These are phyloP conservation scores for Ascoidea asiatica DNA, from an alignment of 805 yeast genomes.

Conservation along the genomic window DNA sequence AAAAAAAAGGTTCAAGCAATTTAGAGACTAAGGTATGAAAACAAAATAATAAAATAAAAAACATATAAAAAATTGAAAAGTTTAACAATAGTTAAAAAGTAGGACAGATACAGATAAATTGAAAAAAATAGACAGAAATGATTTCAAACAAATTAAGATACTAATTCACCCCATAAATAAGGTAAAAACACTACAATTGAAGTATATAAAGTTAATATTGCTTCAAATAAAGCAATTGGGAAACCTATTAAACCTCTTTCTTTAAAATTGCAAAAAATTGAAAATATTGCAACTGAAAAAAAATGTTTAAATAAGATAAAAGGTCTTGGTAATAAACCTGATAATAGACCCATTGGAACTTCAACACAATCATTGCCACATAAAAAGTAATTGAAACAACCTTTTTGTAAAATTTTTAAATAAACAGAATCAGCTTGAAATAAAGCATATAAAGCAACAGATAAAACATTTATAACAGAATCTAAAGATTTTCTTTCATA, in stretches of 20 bases:
- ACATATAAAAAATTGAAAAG: too few relatives aligned
- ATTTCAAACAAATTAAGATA: constrained; percentile 13
- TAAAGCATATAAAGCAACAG: constrained; percentile 78
- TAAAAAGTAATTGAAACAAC: constrained; percentile 79
- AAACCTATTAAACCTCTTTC: constrained; percentile 53
- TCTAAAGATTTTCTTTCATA: constrained; percentile 64
- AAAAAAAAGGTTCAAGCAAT: too few relatives aligned
- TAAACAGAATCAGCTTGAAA: constrained; percentile 75
- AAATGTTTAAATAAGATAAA: constrained; percentile 69
- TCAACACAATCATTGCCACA: constrained; percentile 70
- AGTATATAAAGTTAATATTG: constrained; percentile 51
- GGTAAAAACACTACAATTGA: constrained; percentile 77
- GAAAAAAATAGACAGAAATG: too few relatives aligned
- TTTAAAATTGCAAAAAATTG: constrained; percentile 54
- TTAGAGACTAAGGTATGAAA: too few relatives aligned
- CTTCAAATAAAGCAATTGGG: constrained; percentile 61
- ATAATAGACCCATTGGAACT: constrained; percentile 71
- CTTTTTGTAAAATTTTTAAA: constrained; percentile 60
- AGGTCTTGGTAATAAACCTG: constrained; percentile 75
- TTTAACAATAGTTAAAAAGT: too few relatives aligned
- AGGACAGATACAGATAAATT: too few relatives aligned
- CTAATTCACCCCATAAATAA: constrained; percentile 42
- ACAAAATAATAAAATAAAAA: too few relatives aligned
- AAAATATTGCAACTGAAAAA: constrained; percentile 79
- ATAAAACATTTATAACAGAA: constrained; percentile 77